Conservation (phyloP, 2,329 filamentous ascomycete genomes). For the Didymella exigua region DNA sequence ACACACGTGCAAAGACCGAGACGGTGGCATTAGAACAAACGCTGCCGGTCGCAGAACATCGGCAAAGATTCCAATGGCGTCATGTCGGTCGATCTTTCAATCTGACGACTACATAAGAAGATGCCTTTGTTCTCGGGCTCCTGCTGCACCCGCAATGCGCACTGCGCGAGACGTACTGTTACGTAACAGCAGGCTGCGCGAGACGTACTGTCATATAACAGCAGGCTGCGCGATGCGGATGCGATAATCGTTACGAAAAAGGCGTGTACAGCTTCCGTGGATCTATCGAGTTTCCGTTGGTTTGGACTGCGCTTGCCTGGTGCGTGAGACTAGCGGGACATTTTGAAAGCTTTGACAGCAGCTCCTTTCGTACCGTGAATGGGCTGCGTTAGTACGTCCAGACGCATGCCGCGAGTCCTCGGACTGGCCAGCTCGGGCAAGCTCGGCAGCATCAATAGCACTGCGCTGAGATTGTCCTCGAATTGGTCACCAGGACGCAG, state of each 20-base stretch:
- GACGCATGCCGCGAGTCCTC: neutral
- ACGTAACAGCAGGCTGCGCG: neutral
- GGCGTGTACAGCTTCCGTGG: neutral
- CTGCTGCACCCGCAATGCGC: neutral
- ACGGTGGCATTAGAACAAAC: neutral
- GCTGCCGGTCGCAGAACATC: neutral
- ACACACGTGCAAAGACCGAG: neutral
- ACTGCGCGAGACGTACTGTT: neutral
- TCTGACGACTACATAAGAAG: neutral
- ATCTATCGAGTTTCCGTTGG: neutral
- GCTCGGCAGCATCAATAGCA: neutral
- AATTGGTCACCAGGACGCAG: neutral
- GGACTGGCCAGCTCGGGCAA: neutral
- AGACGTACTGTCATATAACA: neutral
- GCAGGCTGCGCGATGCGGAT: neutral
- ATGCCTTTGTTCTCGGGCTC: neutral
- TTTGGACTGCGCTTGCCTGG: neutral
- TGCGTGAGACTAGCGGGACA: conserved; percentile 4
- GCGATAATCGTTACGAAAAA: neutral
- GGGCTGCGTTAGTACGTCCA: neutral
- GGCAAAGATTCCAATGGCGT: neutral
- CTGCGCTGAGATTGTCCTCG: neutral
- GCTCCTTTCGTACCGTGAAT: neutral
- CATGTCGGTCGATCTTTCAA: neutral
- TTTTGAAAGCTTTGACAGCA: conserved; percentile 10